Evolutionary conservation across 306 rosid species (phyloP), one percentile per base, ranked within the genome.

Genomic region (Clitoria ternatea): DNA sequence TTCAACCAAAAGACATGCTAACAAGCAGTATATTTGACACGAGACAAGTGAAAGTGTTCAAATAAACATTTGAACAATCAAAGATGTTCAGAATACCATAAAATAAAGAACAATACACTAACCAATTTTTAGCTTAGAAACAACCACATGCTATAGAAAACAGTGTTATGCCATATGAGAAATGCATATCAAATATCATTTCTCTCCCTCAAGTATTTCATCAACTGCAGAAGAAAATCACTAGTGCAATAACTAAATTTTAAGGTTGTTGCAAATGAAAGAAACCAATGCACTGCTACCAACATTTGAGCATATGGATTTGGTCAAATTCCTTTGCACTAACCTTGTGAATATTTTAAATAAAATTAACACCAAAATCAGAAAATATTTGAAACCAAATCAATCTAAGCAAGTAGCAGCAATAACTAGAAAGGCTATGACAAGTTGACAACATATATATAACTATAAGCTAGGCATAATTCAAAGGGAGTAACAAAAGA

Each of bases 161-260:
- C 65, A 45, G 19, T 35, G 43, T 50, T 43, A 61, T 50, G 70
- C 37, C 69, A 52, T 6, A 22, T 11, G 49, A 33, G 49, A 35
- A 56, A 11, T 47, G 26, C 62, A 73, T 35, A 60, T 36, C 55
- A 29, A n/a, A n/a, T n/a, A n/a, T n/a, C n/a, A n/a, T n/a, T n/a
- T n/a, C n/a, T n/a, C n/a, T 73, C 72, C 71, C 73, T 50, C 59
- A 50, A 35, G 36, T 61, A 47, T 44, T 55, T 67, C 68, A 39
- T 68, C 44, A 64, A 62, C 47, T 15, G 50, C 32, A 32, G 18
- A 57, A 66, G 29, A 70, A 45, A 73, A 19, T 70, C 75, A 35
- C 35, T 53, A 33, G 53, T 24, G 15, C 42, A 23, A 29, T 10
- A 40, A 62, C 48, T 76, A 27, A 14, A 74, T 27, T 24, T 35